Evolutionary conservation across 257 asterid genomes (phyloP).

Genomic region (Lavandula angustifolia): DNA sequence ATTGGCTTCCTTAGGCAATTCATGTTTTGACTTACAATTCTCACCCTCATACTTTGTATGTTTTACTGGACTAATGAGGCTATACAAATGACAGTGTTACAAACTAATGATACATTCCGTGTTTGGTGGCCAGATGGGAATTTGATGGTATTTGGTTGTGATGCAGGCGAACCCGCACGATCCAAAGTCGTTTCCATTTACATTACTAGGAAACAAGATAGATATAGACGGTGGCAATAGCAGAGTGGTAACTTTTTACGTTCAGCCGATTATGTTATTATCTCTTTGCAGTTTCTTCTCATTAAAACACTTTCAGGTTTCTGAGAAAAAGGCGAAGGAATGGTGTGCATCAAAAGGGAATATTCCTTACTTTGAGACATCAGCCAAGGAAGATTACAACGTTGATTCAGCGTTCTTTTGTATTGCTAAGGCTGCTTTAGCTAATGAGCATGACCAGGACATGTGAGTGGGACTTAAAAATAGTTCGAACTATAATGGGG

Average conservation of each 20-base stretch:
- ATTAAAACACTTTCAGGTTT: conserved; percentile 56
- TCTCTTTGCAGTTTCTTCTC: conserved; percentile 18
- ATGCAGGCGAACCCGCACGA: conserved; percentile 94
- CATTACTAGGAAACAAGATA: conserved; percentile 91
- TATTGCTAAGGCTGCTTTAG: conserved; percentile 91
- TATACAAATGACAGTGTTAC: no score
- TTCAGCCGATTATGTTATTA: conserved; percentile 10
- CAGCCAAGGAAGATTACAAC: conserved; percentile 95
- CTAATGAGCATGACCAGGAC: conserved; percentile 91
- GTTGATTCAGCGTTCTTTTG: conserved; percentile 91
- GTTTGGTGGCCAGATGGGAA: background rate
- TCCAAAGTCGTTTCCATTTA: conserved; percentile 88
- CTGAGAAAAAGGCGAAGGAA: conserved; percentile 91
- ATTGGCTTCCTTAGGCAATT: no score
- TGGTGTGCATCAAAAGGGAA: conserved; percentile 98
- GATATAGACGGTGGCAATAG: conserved; percentile 99
- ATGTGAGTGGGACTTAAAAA: conserved; percentile 55
- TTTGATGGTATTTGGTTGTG: conserved; percentile 34
- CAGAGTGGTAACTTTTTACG: conserved; percentile 60
- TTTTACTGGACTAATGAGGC: no score
- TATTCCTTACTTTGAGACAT: conserved; percentile 96
- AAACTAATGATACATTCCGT: background rate
- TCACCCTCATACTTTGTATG: no score
- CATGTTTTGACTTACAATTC: no score
- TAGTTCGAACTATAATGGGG: background rate